These are phyloP conservation scores for Phialophora tarda DNA, from an alignment of 2,329 filamentous ascomycete species.

Conservation along the genomic window DNA sequence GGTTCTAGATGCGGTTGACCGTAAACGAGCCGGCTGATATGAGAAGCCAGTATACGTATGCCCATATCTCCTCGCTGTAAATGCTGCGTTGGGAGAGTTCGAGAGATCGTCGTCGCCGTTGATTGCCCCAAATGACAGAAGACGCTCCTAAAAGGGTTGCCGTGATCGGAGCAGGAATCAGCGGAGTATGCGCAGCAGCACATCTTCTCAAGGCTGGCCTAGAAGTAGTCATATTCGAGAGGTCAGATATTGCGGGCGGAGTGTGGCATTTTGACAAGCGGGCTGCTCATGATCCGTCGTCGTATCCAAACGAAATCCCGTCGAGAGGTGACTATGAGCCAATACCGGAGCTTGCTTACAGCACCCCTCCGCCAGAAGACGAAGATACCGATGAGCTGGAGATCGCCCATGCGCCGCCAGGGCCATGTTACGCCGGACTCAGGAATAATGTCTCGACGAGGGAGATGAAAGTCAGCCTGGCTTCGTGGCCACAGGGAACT, in stretches of 20 bases:
- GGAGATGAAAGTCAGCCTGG: conserved; percentile 56
- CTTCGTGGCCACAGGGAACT: conserved; percentile 64
- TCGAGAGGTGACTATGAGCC: conserved; percentile 45
- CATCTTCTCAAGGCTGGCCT: conserved; percentile 55
- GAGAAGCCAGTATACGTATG: neutral
- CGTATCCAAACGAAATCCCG: conserved; percentile 51
- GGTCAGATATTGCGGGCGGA: conserved; percentile 59
- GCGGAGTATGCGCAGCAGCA: conserved; percentile 55
- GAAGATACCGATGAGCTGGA: conserved; percentile 32
- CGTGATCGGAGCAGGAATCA: conserved; percentile 60
- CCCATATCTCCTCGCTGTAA: neutral
- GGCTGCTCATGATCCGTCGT: conserved; percentile 53
- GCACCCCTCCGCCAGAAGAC: conserved; percentile 30
- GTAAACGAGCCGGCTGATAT: neutral
- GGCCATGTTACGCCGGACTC: conserved; percentile 60
- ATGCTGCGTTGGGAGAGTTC: neutral
- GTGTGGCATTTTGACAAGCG: conserved; percentile 63
- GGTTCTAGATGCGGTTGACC: neutral
- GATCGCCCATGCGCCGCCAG: conserved; percentile 57
- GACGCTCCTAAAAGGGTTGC: conserved; percentile 46
- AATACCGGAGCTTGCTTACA: conserved; percentile 34
- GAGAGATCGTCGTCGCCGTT: neutral
- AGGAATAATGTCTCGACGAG: conserved; percentile 61
- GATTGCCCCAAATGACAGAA: conserved; percentile 21
- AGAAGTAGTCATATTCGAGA: conserved; percentile 61